Evolutionary conservation across 495 filamentous ascomycete genomes (phyloP).

Genomic region (Collariella sp.): DNA sequence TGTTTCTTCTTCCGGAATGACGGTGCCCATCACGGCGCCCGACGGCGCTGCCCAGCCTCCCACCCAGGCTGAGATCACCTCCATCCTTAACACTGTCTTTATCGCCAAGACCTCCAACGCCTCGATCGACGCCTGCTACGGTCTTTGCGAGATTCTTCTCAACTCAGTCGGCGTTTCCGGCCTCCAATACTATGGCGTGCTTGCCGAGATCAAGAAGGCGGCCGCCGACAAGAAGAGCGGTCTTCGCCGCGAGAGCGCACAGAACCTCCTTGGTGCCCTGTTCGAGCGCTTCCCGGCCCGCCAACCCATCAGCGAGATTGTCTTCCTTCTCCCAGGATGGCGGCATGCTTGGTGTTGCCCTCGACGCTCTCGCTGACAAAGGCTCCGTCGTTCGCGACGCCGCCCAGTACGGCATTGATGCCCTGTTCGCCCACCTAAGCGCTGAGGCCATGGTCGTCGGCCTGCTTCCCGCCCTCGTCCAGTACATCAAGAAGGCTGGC

Average conservation of each 20-base stretch:
- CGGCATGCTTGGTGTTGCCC: constrained; percentile 58
- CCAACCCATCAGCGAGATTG: constrained; percentile 68
- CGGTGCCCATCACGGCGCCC: constrained; percentile 28
- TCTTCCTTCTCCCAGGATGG: constrained; percentile 75
- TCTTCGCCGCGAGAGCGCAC: constrained; percentile 76
- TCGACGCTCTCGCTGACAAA: constrained; percentile 89
- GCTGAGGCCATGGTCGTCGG: constrained; percentile 74
- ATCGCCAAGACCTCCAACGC: constrained; percentile 71
- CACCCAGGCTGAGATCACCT: constrained; percentile 60
- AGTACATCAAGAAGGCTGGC: constrained; percentile 67
- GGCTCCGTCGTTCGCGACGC: constrained; percentile 78
- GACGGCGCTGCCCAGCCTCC: constrained; percentile 47
- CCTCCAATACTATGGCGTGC: constrained; percentile 62
- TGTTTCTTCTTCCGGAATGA: constrained; percentile 19
- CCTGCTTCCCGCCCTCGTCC: constrained; percentile 61
- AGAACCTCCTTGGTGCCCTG: constrained; percentile 87
- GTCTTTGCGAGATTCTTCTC: constrained; percentile 67
- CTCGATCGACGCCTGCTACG: constrained; percentile 81
- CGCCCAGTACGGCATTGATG: constrained; percentile 90
- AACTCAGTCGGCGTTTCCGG: constrained; percentile 71
- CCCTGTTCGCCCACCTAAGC: constrained; percentile 67
- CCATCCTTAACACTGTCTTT: constrained; percentile 68
- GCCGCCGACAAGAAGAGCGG: constrained; percentile 92
- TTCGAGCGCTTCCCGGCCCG: constrained; percentile 79
- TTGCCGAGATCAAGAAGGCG: constrained; percentile 69